Percentiles rank a stretch among this genome's conserved stretches.
Evolutionary conservation across 495 filamentous ascomycete species (phyloP).

Genomic region (Penicillium soppii): DNA sequence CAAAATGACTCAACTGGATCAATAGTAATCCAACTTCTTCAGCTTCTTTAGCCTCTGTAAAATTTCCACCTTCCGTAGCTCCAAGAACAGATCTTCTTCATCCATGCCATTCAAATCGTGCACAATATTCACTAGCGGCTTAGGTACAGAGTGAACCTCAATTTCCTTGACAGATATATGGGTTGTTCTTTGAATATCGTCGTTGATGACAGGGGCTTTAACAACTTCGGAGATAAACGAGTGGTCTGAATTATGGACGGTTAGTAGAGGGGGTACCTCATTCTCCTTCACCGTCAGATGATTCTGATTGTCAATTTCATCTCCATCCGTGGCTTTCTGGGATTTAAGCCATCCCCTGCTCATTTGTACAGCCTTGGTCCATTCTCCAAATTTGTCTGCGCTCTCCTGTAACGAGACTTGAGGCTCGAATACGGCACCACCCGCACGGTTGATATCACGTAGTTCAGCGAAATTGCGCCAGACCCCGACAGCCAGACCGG

Average conservation of each 20-base stretch:
- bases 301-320: neutral
- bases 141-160: conserved; percentile 15
- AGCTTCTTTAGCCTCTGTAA: conserved; percentile 40
- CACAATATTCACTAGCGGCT: conserved; percentile 22
- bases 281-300: neutral
- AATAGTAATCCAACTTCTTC: conserved; percentile 29
- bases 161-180: conserved; percentile 16
- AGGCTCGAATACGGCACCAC: conserved; percentile 72
- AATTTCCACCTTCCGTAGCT: conserved; percentile 42
- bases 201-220: neutral
- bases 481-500: conserved; percentile 79
- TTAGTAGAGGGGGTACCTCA: neutral
- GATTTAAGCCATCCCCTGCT: conserved; percentile 67
- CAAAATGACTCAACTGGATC: neutral
- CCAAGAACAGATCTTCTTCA: conserved; percentile 42
- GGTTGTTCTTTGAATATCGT: conserved; percentile 9
- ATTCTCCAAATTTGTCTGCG: conserved; percentile 65
- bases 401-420: conserved; percentile 60
- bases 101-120: conserved; percentile 38
- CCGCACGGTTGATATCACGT: conserved; percentile 69
- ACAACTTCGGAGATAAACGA: conserved; percentile 7
- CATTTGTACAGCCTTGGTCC: conserved; percentile 86
- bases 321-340: neutral
- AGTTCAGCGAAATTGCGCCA: conserved; percentile 83
- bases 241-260: neutral